A percentile compares a stretch with the other conserved stretches of the same genome.
These are phyloP conservation scores for Microstroma glucosiphilum DNA, from an alignment of 1,284 basidiomycete species.

Conservation along the genomic window DNA sequence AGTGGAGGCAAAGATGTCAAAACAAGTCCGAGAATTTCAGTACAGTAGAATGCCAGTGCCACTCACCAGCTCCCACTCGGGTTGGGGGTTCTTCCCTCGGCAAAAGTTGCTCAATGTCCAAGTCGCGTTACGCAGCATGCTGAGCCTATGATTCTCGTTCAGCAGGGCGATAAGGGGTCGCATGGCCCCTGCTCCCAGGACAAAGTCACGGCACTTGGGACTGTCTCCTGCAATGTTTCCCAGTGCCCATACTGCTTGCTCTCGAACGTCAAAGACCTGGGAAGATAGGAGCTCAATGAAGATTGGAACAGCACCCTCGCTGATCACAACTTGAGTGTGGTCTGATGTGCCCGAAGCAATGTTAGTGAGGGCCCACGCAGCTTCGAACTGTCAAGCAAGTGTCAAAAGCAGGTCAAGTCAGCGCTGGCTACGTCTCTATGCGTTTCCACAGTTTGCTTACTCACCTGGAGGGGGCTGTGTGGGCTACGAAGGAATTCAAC, in stretches of 20 bases:
- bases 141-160: conserved; percentile 50
- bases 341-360: conserved; percentile 98
- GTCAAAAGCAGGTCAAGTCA: conserved; percentile 9
- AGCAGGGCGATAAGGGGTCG: conserved; percentile 44
- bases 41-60: not conserved
- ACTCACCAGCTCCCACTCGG: conserved; percentile 42
- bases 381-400: conserved; percentile 70
- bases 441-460: conserved; percentile 25
- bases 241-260: conserved; percentile 50
- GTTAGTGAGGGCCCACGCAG: conserved; percentile 98
- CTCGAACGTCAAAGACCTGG: conserved; percentile 48
- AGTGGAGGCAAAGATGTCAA: not conserved
- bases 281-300: conserved; percentile 63
- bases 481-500: conserved; percentile 84
- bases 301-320: conserved; percentile 87
- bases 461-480: conserved; percentile 90
- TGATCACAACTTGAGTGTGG: conserved; percentile 96
- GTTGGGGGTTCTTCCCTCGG: conserved; percentile 50
- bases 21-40: not conserved
- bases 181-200: conserved; percentile 44
- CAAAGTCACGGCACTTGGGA: conserved; percentile 48
- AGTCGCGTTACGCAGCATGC: conserved; percentile 50
- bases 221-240: conserved; percentile 51
- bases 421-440: conserved; percentile 16
- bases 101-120: conserved; percentile 51